Evolutionary conservation across 306 rosid genomes (phyloP).

Genomic region (Dalbergia cultrata): DNA sequence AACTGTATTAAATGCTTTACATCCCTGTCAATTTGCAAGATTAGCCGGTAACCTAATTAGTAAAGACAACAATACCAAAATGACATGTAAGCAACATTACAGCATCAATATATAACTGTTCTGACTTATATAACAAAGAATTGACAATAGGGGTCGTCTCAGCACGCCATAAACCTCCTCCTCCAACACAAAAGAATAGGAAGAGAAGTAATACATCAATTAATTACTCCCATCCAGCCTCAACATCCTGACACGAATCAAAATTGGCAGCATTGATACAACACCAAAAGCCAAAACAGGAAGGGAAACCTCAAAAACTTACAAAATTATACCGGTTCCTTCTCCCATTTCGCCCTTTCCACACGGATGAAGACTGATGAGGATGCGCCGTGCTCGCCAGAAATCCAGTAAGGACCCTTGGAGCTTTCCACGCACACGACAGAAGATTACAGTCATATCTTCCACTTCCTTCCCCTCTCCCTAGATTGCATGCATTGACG

Average conservation of each 20-base stretch:
- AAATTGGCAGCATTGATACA: slow-evolving; percentile 27
- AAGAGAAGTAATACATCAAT: neutral
- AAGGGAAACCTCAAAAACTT: slow-evolving; percentile 61
- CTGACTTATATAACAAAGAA: neutral
- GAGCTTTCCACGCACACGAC: slow-evolving; percentile 95
- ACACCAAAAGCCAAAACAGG: slow-evolving; percentile 39
- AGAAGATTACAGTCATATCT: slow-evolving; percentile 81
- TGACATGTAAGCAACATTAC: slow-evolving; percentile 31
- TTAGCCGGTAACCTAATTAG: slow-evolving; percentile 41
- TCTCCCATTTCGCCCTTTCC: slow-evolving; percentile 59
- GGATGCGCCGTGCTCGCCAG: slow-evolving; percentile 91
- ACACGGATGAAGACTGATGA: slow-evolving; percentile 56
- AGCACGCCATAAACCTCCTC: neutral
- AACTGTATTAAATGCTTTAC: slow-evolving; percentile 60
- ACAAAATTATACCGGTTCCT: slow-evolving; percentile 75
- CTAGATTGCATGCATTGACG: slow-evolving; percentile 79
- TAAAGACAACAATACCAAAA: slow-evolving; percentile 8
- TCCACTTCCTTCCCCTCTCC: slow-evolving; percentile 83
- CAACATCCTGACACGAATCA: neutral
- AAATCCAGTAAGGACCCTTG: slow-evolving; percentile 91
- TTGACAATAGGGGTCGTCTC: slow-evolving; percentile 1
- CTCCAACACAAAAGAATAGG: neutral
- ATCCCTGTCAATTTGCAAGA: slow-evolving; percentile 64
- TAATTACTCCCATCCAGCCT: slow-evolving; percentile 15
- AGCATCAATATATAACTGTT: slow-evolving; percentile 6